Percentiles rank a stretch among this genome's conserved stretches.
Evolutionary conservation across 2,329 filamentous ascomycete species (phyloP).

Genomic region (Botrytis porri): DNA sequence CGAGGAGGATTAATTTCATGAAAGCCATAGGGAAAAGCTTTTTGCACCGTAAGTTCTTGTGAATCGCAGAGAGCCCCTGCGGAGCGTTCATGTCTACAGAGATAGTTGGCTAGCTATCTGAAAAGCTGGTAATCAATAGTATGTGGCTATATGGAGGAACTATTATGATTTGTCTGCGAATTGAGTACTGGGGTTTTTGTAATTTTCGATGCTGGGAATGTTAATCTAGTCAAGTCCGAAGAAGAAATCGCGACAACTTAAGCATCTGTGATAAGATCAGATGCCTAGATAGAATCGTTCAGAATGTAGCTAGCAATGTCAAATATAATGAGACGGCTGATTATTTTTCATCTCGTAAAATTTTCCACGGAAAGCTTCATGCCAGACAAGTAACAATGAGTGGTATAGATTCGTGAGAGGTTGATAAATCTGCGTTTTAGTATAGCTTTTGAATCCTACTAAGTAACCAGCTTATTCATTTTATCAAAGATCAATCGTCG

Average conservation of each 20-base stretch:
- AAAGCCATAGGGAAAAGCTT: fast-evolving
- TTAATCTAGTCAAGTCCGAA: background rate
- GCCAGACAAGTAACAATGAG: background rate
- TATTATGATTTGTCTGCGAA: background rate
- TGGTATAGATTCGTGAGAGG: background rate
- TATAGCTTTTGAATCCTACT: background rate
- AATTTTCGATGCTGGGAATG: background rate
- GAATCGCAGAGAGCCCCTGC: background rate
- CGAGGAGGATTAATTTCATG: background rate
- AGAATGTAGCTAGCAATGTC: background rate
- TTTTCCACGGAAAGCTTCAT: background rate
- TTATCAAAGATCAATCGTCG: too few species aligned
- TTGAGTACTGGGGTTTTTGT: too few species aligned
- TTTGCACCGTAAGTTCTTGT: background rate
- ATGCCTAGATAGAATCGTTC: background rate
- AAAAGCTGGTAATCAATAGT: background rate
- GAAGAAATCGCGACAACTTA: background rate
- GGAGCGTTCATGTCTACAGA: background rate
- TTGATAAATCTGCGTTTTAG: background rate
- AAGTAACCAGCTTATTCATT: background rate
- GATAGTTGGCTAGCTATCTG: background rate
- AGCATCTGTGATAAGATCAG: background rate
- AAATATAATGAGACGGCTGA: background rate
- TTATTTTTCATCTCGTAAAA: background rate
- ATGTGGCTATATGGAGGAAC: background rate